Evolutionary conservation across 2,329 filamentous ascomycete genomes (phyloP).

Genomic region (Ploettnerulaceae sp.): DNA sequence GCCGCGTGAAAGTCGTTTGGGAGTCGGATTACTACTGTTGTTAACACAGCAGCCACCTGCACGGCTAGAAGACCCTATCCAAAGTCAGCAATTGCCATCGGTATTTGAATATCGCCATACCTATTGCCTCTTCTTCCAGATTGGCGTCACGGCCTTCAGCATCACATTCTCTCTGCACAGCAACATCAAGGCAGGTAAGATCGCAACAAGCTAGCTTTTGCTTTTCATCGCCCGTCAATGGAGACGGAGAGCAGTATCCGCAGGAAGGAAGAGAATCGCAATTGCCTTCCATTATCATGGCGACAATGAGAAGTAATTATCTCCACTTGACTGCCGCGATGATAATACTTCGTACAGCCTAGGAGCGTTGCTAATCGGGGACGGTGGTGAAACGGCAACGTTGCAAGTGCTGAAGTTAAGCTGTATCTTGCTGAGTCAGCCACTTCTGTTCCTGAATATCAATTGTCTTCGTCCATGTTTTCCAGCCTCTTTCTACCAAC

Average conservation of each 20-base stretch:
- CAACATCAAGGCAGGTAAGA: not conserved
- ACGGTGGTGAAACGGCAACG: too few relatives aligned
- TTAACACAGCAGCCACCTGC: not conserved
- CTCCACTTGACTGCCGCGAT: too few relatives aligned
- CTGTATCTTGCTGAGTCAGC: too few relatives aligned
- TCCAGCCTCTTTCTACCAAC: too few relatives aligned
- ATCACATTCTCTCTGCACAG: slow-evolving; percentile 1
- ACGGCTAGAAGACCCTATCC: not conserved
- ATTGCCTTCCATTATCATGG: not conserved
- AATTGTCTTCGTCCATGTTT: too few relatives aligned
- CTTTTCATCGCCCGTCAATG: not conserved
- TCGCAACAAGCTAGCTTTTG: not conserved
- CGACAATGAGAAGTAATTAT: too few relatives aligned
- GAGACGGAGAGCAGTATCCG: not conserved
- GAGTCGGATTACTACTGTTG: not conserved
- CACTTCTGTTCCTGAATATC: too few relatives aligned
- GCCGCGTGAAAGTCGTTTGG: not conserved
- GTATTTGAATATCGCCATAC: not conserved
- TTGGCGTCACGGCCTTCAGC: not conserved
- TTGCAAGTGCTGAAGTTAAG: too few relatives aligned
- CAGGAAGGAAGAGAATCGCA: not conserved
- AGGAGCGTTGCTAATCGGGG: too few relatives aligned
- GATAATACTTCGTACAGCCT: too few relatives aligned
- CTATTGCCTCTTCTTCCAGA: not conserved
- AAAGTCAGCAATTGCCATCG: not conserved